These are phyloP conservation scores for Sporothrix curviconia DNA, from an alignment of 2,329 filamentous ascomycete genomes.

Conservation along the genomic window DNA sequence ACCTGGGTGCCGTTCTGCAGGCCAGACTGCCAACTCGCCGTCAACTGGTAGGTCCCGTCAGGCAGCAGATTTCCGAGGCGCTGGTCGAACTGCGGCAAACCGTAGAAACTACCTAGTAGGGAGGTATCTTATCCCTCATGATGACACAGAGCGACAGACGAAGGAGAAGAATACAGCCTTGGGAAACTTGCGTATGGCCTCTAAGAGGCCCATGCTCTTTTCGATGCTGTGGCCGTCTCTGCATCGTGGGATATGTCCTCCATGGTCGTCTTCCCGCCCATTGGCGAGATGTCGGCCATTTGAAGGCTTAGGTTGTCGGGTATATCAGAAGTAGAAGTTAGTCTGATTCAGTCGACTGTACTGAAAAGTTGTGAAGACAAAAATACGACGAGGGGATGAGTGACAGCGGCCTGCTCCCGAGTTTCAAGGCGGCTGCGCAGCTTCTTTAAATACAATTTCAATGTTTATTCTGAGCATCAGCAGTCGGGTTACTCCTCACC, in stretches of 20 bases:
- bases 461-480: not conserved
- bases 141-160: constrained; percentile 18
- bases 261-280: not conserved
- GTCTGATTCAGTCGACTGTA: not conserved
- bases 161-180: constrained; percentile 17
- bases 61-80: constrained; percentile 27
- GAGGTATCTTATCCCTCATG: constrained; percentile 23
- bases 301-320: not conserved
- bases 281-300: not conserved
- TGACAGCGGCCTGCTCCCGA: not conserved
- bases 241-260: constrained; percentile 1
- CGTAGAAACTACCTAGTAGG: constrained; percentile 21
- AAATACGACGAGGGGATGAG: not conserved
- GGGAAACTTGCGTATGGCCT: constrained; percentile 20
- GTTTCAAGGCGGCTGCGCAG: not conserved
- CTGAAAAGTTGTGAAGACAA: not conserved
- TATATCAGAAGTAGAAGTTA: not conserved
- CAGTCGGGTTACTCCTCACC: not conserved
- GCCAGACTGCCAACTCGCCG: constrained; percentile 44
- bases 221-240: constrained; percentile 4
- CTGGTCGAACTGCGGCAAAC: constrained; percentile 19
- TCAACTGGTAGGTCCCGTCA: constrained; percentile 32
- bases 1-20: constrained; percentile 32
- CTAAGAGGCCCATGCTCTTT: constrained; percentile 16
- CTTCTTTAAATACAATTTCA: not conserved